Evolutionary conservation across 495 filamentous ascomycete species (phyloP), one percentile per base, ranked within the genome.

Genomic region (Aspergillus bridgeri): DNA sequence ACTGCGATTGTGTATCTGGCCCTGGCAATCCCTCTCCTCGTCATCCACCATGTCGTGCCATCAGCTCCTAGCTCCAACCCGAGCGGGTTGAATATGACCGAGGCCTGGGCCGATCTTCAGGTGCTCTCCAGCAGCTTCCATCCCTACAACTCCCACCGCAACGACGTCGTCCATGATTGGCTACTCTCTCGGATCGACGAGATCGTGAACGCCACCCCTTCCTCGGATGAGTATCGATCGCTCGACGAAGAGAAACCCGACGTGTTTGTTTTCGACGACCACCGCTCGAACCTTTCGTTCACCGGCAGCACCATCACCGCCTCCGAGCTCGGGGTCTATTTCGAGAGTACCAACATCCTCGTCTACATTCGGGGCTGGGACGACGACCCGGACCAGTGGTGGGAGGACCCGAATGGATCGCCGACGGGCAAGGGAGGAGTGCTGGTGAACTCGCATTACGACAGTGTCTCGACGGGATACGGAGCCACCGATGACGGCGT

Each of bases 401-500:
- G 84, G 89, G 65, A 69, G 33, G 69, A 71, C 19, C 66, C 71
- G 6, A 70, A 71, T 6, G 69, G 75, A 54, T 68, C 65, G 46
- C 79, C 82, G 38, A 75, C 76, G 50, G 81, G 83, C 19, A 85
- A 83, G 60, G 89, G 89, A 7, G 89, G 90, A 24, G 88, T 96
- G 8, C 80, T 98, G 51, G 89, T 98, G 62, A 98, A 96, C 66
- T 90, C 93, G 5, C 94, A 98, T 65, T 98, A 94, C 65, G 94
- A 98, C 69, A 94, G 90, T 60, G 94, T 98, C 2, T 90, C 91
- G 6, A 92, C 91, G 1, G 94, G 93, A 11, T 89, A 79, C 63
- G 93, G 93, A 44, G 93, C 94, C 24, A 98, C 94, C 7, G 94
- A 98, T 71, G 90, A 96, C 69, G 94, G 94, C 1, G 86, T 95